Evolutionary conservation across 1,284 basidiomycete species (phyloP).

Genomic region (Cutaneotrichosporon sp.): DNA sequence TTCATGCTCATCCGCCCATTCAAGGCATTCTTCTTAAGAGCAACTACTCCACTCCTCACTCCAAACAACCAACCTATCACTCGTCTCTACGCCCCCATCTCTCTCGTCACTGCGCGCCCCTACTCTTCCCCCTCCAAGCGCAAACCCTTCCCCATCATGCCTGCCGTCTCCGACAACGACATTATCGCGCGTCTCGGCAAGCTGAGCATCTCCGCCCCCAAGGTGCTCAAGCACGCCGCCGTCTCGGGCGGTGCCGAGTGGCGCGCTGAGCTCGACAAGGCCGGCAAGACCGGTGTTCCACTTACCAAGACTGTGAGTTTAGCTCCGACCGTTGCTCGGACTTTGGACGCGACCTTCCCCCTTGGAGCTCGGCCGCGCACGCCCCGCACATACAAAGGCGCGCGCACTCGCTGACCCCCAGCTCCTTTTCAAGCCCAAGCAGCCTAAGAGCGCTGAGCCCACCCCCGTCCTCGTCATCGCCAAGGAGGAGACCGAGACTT

Average conservation of each 20-base stretch:
- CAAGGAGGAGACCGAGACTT: conserved; percentile 75
- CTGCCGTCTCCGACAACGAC: conserved; percentile 74
- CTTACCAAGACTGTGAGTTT: conserved; percentile 51
- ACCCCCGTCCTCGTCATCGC: conserved; percentile 86
- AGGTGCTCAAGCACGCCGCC: conserved; percentile 46
- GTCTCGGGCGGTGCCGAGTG: conserved; percentile 49
- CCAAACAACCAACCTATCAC: conserved; percentile 5
- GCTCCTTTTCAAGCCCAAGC: conserved; percentile 59
- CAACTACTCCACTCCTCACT: conserved; percentile 6
- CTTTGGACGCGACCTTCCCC: background rate
- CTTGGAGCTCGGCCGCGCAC: background rate
- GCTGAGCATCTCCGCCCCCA: conserved; percentile 44
- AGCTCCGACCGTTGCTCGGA: background rate
- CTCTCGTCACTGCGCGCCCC: background rate
- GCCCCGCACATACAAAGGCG: no score
- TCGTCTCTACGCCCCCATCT: no score
- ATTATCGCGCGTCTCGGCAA: conserved; percentile 51
- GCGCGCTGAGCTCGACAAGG: conserved; percentile 48
- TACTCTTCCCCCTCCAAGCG: conserved; percentile 9
- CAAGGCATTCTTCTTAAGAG: conserved; percentile 22
- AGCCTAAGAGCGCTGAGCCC: conserved; percentile 80
- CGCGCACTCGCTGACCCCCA: conserved; percentile 17
- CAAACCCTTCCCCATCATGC: conserved; percentile 57
- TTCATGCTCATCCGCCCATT: conserved; percentile 26
- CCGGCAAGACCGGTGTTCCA: conserved; percentile 32